These are phyloP conservation scores for Saccharomyces pastorianus DNA, from an alignment of 1,139 yeast genomes.

Conservation along the genomic window DNA sequence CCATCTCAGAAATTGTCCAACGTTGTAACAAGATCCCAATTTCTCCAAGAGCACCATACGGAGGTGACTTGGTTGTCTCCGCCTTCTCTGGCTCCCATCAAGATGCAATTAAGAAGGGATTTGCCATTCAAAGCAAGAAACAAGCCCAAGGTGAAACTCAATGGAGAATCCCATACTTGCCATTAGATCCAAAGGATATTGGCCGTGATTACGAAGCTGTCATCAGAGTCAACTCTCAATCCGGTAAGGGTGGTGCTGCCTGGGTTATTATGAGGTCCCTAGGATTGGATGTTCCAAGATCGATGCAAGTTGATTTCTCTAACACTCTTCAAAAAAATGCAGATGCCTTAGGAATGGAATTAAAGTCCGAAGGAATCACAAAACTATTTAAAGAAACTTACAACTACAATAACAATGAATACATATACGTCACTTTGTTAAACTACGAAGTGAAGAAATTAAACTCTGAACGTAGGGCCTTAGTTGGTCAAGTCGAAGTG, in stretches of 20 bases:
- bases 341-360: conserved; percentile 77
- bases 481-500: conserved; percentile 42
- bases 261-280: conserved; percentile 87
- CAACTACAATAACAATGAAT: conserved; percentile 45
- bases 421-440: conserved; percentile 34
- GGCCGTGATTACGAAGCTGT: conserved; percentile 97
- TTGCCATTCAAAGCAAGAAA: conserved; percentile 49
- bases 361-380: conserved; percentile 68
- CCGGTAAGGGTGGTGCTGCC: conserved; percentile 98
- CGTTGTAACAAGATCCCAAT: conserved; percentile 93
- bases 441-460: conserved; percentile 43
- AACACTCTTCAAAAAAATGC: conserved; percentile 74
- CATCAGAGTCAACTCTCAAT: conserved; percentile 96
- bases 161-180: conserved; percentile 92
- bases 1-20: conserved; percentile 81
- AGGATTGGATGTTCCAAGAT: conserved; percentile 88
- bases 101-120: conserved; percentile 97
- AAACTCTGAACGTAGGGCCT: conserved; percentile 38
- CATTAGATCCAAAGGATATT: conserved; percentile 91
- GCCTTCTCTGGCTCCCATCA: conserved; percentile 97
- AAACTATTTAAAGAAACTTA: conserved; percentile 66
- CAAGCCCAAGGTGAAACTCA: conserved; percentile 37
- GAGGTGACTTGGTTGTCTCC: conserved; percentile 92
- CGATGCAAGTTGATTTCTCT: conserved; percentile 84
- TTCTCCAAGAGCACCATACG: conserved; percentile 90